A percentile compares a stretch with the other conserved stretches of the same genome.
Conservation (phyloP, 495 filamentous ascomycete species). For the Hyaloscypha variabilis region DNA sequence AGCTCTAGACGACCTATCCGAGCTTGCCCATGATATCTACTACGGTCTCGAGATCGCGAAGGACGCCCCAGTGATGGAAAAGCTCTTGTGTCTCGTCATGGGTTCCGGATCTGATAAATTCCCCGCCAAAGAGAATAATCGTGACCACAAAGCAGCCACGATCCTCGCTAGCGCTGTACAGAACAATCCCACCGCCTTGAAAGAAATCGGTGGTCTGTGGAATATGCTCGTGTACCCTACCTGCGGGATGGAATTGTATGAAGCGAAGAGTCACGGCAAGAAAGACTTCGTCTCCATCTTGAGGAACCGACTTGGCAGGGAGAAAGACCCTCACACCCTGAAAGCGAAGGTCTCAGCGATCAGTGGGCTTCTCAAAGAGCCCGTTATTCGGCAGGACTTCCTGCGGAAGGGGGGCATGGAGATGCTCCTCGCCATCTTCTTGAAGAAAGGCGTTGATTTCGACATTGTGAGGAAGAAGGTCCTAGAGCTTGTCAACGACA, state of each 20-base stretch:
- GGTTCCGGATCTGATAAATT: constrained; percentile 34
- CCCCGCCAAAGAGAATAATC: constrained; percentile 18
- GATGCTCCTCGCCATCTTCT: constrained; percentile 48
- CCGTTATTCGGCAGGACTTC: constrained; percentile 51
- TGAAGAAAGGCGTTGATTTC: constrained; percentile 39
- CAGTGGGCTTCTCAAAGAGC: constrained; percentile 45
- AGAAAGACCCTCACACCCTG: constrained; percentile 34
- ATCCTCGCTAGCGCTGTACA: constrained; percentile 57
- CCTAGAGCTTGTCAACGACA: constrained; percentile 56
- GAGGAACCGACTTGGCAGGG: constrained; percentile 30
- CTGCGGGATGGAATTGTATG: constrained; percentile 12
- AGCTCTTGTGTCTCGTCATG: constrained; percentile 38
- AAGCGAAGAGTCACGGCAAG: constrained; percentile 7
- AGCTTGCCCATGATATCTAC: constrained; percentile 67
- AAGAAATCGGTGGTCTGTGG: constrained; percentile 46
- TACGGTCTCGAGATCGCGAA: constrained; percentile 66
- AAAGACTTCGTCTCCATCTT: constrained; percentile 34
- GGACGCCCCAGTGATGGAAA: constrained; percentile 45
- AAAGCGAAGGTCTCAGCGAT: constrained; percentile 44
- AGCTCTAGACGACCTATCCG: constrained; percentile 52
- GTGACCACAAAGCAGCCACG: constrained; percentile 46
- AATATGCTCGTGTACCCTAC: constrained; percentile 33
- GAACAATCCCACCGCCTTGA: constrained; percentile 65
- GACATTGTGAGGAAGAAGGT: constrained; percentile 45
- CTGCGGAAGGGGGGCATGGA: constrained; percentile 47